These are phyloP conservation scores for Stagonosporopsis cucurbitacearum DNA, from an alignment of 2,329 filamentous ascomycete genomes.

Conservation along the genomic window DNA sequence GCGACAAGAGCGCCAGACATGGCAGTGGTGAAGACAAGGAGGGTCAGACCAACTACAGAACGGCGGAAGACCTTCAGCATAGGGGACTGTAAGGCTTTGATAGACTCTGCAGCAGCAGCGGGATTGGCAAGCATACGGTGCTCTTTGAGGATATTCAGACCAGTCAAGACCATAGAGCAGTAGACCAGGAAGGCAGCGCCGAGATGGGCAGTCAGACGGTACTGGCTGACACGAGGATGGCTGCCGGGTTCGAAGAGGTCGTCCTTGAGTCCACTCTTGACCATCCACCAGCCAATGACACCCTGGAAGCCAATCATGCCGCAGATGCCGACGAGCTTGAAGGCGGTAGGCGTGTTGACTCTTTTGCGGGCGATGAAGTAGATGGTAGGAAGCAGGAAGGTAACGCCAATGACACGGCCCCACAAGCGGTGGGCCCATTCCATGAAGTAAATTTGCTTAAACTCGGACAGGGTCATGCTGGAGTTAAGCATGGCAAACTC, in stretches of 20 bases:
- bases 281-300: slow-evolving; percentile 99
- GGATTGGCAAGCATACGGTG: slow-evolving; percentile 74
- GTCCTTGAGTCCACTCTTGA: slow-evolving; percentile 93
- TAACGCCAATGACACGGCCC: slow-evolving; percentile 89
- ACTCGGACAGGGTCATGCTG: slow-evolving; percentile 89
- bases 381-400: slow-evolving; percentile 84
- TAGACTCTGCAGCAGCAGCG: slow-evolving; percentile 63
- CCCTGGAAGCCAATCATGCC: slow-evolving; percentile 93
- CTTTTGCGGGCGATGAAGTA: slow-evolving; percentile 85
- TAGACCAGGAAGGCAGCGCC: slow-evolving; percentile 93
- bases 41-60: slow-evolving; percentile 72
- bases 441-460: slow-evolving; percentile 99
- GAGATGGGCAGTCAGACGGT: slow-evolving; percentile 87
- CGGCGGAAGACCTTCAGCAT: slow-evolving; percentile 76
- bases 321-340: slow-evolving; percentile 81
- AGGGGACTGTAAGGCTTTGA: slow-evolving; percentile 68
- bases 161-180: slow-evolving; percentile 90
- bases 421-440: slow-evolving; percentile 96
- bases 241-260: slow-evolving; percentile 91
- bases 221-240: slow-evolving; percentile 92
- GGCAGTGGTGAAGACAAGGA: slow-evolving; percentile 84
- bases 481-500: slow-evolving; percentile 93
- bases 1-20: slow-evolving; percentile 95
- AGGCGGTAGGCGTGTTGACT: slow-evolving; percentile 79
- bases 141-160: slow-evolving; percentile 81